Percentiles rank a stretch among this genome's conserved stretches.
phyloP scores from a whole-genome alignment of 192 early-diverging fungal species.

The Paraglomus brasilianum region DNA sequence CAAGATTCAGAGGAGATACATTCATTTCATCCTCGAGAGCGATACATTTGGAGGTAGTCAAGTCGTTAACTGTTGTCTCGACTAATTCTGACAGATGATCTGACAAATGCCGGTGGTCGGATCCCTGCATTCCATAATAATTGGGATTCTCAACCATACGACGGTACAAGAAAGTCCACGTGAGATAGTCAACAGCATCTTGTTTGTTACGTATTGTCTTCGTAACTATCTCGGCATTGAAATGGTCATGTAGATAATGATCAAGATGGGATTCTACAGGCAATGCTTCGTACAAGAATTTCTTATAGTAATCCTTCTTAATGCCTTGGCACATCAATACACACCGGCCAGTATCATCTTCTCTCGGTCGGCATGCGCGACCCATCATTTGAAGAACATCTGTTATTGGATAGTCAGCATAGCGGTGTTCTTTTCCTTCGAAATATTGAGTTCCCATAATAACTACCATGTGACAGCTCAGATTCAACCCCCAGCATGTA shows the following conservation, averaged over 20 bases:
- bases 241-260: slow-evolving; percentile 92
- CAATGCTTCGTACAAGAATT: slow-evolving; percentile 94
- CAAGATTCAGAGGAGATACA: slow-evolving; percentile 82
- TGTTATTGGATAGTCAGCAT: slow-evolving; percentile 92
- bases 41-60: slow-evolving; percentile 86
- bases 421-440: slow-evolving; percentile 92
- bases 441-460: slow-evolving; percentile 98
- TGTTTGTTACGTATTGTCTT: slow-evolving; percentile 96
- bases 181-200: slow-evolving; percentile 98
- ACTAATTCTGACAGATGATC: slow-evolving; percentile 95
- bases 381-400: slow-evolving; percentile 99
- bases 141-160: slow-evolving; percentile 96
- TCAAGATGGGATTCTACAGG: slow-evolving; percentile 96
- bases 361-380: slow-evolving; percentile 68
- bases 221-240: slow-evolving; percentile 95
- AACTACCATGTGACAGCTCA: slow-evolving; percentile 81
- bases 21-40: slow-evolving; percentile 69
- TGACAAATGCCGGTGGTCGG: slow-evolving; percentile 83
- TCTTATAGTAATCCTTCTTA: slow-evolving; percentile 98
- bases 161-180: slow-evolving; percentile 98
- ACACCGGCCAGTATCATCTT: slow-evolving; percentile 70
- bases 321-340: slow-evolving; percentile 92
- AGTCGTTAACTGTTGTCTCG: slow-evolving; percentile 83
- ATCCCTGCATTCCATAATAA: slow-evolving; percentile 90
- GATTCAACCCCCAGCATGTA: slow-evolving; percentile 87